Evolutionary conservation across 1,284 basidiomycete species (phyloP), one percentile per base, ranked within the genome.

Genomic region (Ganoderma meredithae): DNA sequence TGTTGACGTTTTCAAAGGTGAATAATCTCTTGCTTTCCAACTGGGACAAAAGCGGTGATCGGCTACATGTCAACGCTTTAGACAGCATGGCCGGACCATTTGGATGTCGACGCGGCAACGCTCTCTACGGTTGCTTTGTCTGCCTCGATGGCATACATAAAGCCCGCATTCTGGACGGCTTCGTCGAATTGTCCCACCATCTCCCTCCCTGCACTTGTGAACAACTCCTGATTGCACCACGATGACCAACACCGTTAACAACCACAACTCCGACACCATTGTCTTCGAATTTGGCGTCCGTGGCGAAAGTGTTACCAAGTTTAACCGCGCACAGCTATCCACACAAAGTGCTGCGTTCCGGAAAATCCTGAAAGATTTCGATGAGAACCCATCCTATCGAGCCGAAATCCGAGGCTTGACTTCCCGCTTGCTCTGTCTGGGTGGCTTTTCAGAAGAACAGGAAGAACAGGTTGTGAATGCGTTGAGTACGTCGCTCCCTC

Each of bases 241-340:
- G 7, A 47, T 47, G 44, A 9, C n/a, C 44, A 7, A 7, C 44
- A n/a, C n/a, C 7, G 19, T 47, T 22, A 19, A n/a, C 44, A 47
- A 47, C 1, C n/a, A n/a, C 1, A 17, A 47, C 43, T 44, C 17
- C 7, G 43, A 17, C n/a, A 53, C 22, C 52, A 19, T 53, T 25
- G 52, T 31, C 27, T 25, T 53, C 52, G 52, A 53, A 31, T 53
- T 53, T 17, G 52, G 52, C 52, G 17, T 53, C n/a, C 52, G 15
- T 53, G 52, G 52, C 27, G 25, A 15, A 13, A 13, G 7, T 31
- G 0, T 17, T 25, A 13, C 52, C 12, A 15, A 53, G 3, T 12
- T 31, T 31, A 4, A 53, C 13, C 52, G 25, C 10, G 12, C 25
- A 0, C 22, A 25, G 12, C 25, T 53, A 53, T 10, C 12, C 25